Evolutionary conservation across 768 basidiomycete species (phyloP).

Genomic region (Tricholoma sp.): DNA sequence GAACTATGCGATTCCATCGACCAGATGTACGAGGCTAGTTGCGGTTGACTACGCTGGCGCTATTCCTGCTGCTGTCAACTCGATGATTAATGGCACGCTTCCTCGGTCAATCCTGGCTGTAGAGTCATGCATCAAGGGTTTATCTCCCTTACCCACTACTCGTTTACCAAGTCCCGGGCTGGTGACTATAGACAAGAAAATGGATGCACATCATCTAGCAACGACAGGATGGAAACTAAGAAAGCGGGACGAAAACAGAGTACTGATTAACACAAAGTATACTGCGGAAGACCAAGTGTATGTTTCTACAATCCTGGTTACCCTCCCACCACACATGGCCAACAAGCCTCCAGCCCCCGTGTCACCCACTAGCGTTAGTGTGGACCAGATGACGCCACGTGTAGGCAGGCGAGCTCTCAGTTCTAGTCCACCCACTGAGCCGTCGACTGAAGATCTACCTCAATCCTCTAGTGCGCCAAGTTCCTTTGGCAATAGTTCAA

Average conservation of each 20-base stretch:
- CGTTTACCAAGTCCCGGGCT: constrained; percentile 65
- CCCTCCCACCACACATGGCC: constrained; percentile 17
- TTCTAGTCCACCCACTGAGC: constrained; percentile 14
- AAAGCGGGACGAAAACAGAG: constrained; percentile 53
- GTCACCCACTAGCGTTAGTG: constrained; percentile 6
- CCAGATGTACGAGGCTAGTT: constrained; percentile 78
- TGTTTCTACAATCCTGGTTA: constrained; percentile 44
- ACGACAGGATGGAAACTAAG: constrained; percentile 56
- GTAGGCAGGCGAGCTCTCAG: constrained; percentile 33
- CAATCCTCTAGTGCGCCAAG: constrained; percentile 1
- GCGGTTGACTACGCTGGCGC: constrained; percentile 86
- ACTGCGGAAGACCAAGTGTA: constrained; percentile 47
- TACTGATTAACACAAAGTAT: constrained; percentile 53
- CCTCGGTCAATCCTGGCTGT: constrained; percentile 69
- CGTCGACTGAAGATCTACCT: not conserved
- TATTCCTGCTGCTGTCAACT: constrained; percentile 80
- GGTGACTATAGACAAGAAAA: constrained; percentile 49
- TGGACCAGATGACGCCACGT: constrained; percentile 35
- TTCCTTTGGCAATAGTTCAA: not conserved
- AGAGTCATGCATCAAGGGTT: constrained; percentile 67
- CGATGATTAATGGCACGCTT: constrained; percentile 75
- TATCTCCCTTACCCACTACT: constrained; percentile 60
- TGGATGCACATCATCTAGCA: constrained; percentile 37
- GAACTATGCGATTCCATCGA: constrained; percentile 92
- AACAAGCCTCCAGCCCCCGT: constrained; percentile 14